A percentile compares a stretch with the other conserved stretches of the same genome.
phyloP scores from a whole-genome alignment of 2,329 filamentous ascomycete genomes.

The Falciphora oryzae region DNA sequence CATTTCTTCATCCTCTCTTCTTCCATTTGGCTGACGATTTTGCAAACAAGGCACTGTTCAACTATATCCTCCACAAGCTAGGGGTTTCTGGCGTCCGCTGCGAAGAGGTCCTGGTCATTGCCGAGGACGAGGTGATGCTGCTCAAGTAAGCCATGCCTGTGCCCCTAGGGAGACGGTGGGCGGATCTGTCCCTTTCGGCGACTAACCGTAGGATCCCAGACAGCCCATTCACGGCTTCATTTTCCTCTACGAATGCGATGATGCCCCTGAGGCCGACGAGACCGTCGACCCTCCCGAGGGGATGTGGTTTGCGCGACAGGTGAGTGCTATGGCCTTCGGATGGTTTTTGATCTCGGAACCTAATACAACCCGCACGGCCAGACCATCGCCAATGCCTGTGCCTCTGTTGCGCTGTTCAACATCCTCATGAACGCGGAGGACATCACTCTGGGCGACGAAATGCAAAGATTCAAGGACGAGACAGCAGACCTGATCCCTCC shows the following conservation, averaged over 20 bases:
- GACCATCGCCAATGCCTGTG: constrained; percentile 81
- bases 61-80: constrained; percentile 72
- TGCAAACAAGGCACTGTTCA: constrained; percentile 67
- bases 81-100: constrained; percentile 69
- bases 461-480: constrained; percentile 66
- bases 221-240: constrained; percentile 80
- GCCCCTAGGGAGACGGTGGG: constrained; percentile 7
- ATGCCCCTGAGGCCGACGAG: constrained; percentile 44
- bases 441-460: constrained; percentile 62
- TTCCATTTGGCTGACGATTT: neutral
- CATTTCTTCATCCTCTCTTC: neutral
- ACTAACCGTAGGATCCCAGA: constrained; percentile 31
- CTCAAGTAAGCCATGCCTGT: constrained; percentile 48
- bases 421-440: constrained; percentile 79
- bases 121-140: constrained; percentile 56
- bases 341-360: neutral
- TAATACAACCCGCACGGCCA: constrained; percentile 28
- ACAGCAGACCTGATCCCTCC: constrained; percentile 65
- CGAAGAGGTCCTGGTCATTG: constrained; percentile 70
- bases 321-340: constrained; percentile 27
- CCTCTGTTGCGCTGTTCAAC: constrained; percentile 86
- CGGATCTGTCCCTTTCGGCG: neutral
- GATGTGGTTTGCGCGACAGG: constrained; percentile 94
- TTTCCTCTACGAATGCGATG: constrained; percentile 72
- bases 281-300: constrained; percentile 48